Conservation (phyloP, 345 rosid species). For the Noccaea bulbosa region DNA sequence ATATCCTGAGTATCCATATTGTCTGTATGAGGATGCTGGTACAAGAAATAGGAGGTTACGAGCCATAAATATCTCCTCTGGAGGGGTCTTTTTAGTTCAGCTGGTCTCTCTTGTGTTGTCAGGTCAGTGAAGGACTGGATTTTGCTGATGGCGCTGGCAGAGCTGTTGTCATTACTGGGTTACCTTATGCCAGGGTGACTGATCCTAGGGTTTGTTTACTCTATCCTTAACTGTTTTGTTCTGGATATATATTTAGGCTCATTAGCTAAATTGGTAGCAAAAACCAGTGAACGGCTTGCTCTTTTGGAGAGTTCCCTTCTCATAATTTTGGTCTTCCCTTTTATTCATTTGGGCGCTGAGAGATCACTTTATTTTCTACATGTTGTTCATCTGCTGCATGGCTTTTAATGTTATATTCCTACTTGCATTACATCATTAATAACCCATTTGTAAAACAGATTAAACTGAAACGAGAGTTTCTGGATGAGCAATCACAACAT, state of each 20-base stretch:
- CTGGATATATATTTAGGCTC: constrained; percentile 17
- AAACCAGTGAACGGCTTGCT: constrained; percentile 15
- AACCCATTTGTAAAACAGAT: constrained; percentile 55
- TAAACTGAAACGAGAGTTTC: constrained; percentile 83
- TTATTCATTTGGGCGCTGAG: constrained; percentile 27
- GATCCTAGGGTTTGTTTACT: constrained; percentile 83
- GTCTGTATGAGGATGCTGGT: constrained; percentile 19
- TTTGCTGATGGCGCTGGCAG: constrained; percentile 97
- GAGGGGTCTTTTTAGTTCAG: constrained; percentile 21
- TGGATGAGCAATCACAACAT: constrained; percentile 59
- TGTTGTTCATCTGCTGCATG: constrained; percentile 9
- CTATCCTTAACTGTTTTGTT: constrained; percentile 21
- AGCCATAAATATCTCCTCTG: constrained; percentile 8
- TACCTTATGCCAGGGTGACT: constrained; percentile 77
- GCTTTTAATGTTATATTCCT: constrained; percentile 15
- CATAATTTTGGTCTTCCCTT: constrained; percentile 9
- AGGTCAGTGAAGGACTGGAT: constrained; percentile 99
- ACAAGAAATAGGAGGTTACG: constrained; percentile 11
- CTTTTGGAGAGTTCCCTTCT: constrained; percentile 19
- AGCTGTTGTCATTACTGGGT: constrained; percentile 90
- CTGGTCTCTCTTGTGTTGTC: constrained; percentile 43
- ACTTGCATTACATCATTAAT: constrained; percentile 12
- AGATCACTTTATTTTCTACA: constrained; percentile 11
- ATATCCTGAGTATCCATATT: not conserved
- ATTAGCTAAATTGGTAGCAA: constrained; percentile 23